phyloP scores from a whole-genome alignment of 2,329 filamentous ascomycete species.

The Aureobasidium sp. region DNA sequence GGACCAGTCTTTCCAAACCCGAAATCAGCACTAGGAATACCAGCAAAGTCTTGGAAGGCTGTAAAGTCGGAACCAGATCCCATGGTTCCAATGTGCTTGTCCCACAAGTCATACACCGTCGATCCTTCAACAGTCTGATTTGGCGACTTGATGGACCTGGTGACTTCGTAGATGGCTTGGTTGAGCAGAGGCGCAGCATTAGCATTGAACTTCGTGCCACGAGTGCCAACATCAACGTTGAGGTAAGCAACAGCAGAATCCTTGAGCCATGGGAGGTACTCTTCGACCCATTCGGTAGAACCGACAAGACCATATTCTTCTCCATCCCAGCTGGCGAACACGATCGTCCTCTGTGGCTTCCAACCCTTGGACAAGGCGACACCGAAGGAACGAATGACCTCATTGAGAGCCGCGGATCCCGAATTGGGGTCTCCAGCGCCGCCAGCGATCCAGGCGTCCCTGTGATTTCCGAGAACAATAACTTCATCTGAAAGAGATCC shows the following conservation, averaged over 20 bases:
- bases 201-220: conserved; percentile 57
- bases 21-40: conserved; percentile 43
- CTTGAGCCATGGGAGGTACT: conserved; percentile 74
- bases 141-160: conserved; percentile 53
- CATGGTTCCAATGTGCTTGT: conserved; percentile 50
- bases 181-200: conserved; percentile 70
- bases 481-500: conserved; percentile 80
- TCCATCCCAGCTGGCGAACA: conserved; percentile 67
- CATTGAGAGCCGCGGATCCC: conserved; percentile 71
- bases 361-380: conserved; percentile 65
- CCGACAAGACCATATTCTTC: conserved; percentile 80
- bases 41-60: conserved; percentile 47
- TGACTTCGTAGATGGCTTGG: conserved; percentile 62
- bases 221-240: conserved; percentile 72
- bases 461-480: conserved; percentile 83
- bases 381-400: conserved; percentile 69
- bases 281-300: conserved; percentile 89
- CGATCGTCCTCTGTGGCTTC: conserved; percentile 82
- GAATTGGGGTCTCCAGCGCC: conserved; percentile 78
- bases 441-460: conserved; percentile 85
- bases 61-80: conserved; percentile 47
- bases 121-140: conserved; percentile 67
- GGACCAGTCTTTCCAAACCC: conserved; percentile 34
- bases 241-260: conserved; percentile 71
- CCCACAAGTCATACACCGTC: conserved; percentile 59